Percentiles rank a stretch among this genome's conserved stretches.
phyloP scores from a whole-genome alignment of 345 rosid species.

The Noccaea bulbosa region DNA sequence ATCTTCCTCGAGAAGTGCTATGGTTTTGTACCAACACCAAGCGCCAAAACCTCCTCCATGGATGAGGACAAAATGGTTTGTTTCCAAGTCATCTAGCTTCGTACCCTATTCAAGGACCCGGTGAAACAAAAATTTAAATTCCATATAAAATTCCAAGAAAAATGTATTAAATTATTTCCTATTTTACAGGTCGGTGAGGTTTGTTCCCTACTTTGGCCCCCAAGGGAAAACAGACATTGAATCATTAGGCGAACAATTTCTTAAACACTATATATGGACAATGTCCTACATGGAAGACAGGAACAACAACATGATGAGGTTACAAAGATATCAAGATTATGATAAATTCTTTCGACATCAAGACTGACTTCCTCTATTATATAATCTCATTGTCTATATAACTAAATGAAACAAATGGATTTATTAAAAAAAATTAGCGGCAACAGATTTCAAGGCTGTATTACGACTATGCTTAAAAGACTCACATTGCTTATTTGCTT shows the following conservation, averaged over 20 bases:
- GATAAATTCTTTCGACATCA: not conserved
- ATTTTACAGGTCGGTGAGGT: not conserved
- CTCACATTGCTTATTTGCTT: not conserved
- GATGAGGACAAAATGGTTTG: constrained; percentile 81
- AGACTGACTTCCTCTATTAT: not conserved
- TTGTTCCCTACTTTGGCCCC: not conserved
- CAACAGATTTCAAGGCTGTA: not conserved
- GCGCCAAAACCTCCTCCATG: constrained; percentile 99
- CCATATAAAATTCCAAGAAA: not conserved
- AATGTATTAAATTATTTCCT: not conserved
- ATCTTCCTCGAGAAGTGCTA: constrained; percentile 85
- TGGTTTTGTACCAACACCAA: constrained; percentile 99
- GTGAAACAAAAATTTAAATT: not conserved
- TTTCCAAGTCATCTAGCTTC: constrained; percentile 76
- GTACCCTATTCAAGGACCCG: constrained; percentile 54
- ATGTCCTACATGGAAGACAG: not conserved
- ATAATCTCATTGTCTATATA: not conserved
- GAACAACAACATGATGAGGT: constrained; percentile 1
- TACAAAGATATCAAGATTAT: not conserved
- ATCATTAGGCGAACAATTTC: not conserved
- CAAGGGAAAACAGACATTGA: not conserved
- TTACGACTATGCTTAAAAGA: constrained; percentile 1
- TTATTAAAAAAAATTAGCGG: not conserved
- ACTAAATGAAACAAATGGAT: not conserved
- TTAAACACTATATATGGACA: not conserved